Evolutionary conservation across 1,139 yeast species (phyloP).

Genomic region (Yamadazyma kanchanaburiensis): DNA sequence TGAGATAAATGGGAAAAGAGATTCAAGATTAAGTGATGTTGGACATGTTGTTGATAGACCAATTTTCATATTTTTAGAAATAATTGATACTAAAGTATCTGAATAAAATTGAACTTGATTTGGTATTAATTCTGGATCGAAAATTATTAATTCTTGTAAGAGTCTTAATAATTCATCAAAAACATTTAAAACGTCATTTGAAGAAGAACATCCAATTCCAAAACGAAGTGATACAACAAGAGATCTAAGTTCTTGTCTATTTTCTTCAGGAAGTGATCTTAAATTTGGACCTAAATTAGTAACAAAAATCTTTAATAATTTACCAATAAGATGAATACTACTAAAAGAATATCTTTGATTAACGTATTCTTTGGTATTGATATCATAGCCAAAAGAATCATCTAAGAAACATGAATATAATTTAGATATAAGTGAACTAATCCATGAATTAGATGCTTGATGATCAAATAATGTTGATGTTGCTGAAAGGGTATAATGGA

Average conservation of each 20-base stretch:
- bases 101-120: constrained; percentile 30
- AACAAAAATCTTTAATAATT: constrained; percentile 27
- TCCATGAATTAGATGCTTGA: constrained; percentile 39
- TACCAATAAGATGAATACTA: constrained; percentile 21
- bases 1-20: constrained; percentile 40
- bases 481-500: constrained; percentile 66
- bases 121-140: constrained; percentile 34
- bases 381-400: constrained; percentile 46
- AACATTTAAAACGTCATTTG: constrained; percentile 25
- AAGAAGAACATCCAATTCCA: constrained; percentile 32
- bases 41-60: constrained; percentile 33
- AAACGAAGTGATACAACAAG: constrained; percentile 28
- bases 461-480: constrained; percentile 57
- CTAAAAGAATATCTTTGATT: constrained; percentile 30
- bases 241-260: constrained; percentile 24
- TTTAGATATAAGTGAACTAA: constrained; percentile 44
- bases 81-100: constrained; percentile 27
- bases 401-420: constrained; percentile 47
- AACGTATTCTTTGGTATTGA: constrained; percentile 19
- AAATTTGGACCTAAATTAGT: constrained; percentile 41
- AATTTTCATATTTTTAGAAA: constrained; percentile 35
- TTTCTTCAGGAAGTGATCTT: constrained; percentile 18
- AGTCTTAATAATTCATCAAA: constrained; percentile 25
- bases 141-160: constrained; percentile 40
- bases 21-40: constrained; percentile 31